A percentile compares a stretch with the other conserved stretches of the same genome.
These are phyloP conservation scores for Neoscytalidium dimidiatum DNA, from an alignment of 2,329 filamentous ascomycete species.

Conservation along the genomic window DNA sequence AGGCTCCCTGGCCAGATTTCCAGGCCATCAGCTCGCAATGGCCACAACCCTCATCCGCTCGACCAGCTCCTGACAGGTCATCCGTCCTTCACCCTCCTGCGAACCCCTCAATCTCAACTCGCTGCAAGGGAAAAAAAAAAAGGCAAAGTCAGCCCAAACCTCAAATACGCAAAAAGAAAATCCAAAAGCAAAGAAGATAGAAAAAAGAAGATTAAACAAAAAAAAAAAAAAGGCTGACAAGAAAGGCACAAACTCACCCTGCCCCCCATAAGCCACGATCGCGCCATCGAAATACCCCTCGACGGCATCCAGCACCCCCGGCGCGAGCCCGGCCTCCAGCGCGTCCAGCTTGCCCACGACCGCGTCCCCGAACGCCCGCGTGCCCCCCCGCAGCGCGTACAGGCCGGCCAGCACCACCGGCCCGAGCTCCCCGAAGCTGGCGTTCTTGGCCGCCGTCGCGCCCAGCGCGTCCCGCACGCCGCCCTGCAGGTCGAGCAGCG, in stretches of 20 bases:
- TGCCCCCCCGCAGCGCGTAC: neutral
- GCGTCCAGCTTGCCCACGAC: neutral
- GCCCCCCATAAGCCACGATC: neutral
- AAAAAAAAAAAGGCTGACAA: neutral
- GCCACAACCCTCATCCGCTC: no score
- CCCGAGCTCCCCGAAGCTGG: neutral
- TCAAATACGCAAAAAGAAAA: no score
- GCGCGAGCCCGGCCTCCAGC: neutral
- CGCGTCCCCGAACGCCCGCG: neutral
- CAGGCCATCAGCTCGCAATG: no score
- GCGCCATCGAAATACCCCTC: constrained; percentile 1
- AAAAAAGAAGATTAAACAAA: neutral
- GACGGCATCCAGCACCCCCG: neutral
- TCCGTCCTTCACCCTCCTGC: no score
- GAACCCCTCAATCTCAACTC: no score
- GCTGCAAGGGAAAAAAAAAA: no score
- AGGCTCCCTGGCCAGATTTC: no score
- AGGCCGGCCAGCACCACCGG: neutral
- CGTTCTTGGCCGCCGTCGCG: neutral
- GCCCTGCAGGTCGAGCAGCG: neutral
- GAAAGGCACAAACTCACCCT: neutral
- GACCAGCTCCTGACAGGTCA: no score
- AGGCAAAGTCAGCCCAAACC: no score
- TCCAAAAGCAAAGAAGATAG: no score
- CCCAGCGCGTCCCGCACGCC: neutral